Percentiles rank a stretch among this genome's conserved stretches.
Evolutionary conservation across 2,329 filamentous ascomycete species (phyloP).

Genomic region (Venturia nashicola): DNA sequence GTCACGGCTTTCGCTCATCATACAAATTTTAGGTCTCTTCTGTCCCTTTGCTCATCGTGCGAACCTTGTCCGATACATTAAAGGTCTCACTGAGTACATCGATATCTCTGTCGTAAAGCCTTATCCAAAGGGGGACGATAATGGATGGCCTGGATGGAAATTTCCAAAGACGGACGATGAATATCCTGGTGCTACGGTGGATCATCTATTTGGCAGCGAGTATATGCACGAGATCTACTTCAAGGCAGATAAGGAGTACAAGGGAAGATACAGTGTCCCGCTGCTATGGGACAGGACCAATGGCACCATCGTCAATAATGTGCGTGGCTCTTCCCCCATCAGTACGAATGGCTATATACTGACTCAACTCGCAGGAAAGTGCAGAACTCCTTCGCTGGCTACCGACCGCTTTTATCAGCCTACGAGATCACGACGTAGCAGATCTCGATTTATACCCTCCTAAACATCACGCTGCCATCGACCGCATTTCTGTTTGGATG

Average conservation of each 20-base stretch:
- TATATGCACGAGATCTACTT: slow-evolving; percentile 76
- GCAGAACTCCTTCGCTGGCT: slow-evolving; percentile 89
- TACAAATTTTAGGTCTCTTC: slow-evolving; percentile 22
- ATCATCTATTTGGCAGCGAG: slow-evolving; percentile 51
- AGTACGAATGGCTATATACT: no score
- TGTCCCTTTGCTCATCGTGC: slow-evolving; percentile 88
- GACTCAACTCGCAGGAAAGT: slow-evolving; percentile 43
- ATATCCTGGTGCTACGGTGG: slow-evolving; percentile 43
- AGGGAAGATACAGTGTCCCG: slow-evolving; percentile 75
- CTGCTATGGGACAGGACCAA: slow-evolving; percentile 70
- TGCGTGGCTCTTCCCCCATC: not conserved
- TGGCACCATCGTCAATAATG: slow-evolving; percentile 70
- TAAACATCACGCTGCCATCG: slow-evolving; percentile 31
- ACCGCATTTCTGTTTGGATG: slow-evolving; percentile 38
- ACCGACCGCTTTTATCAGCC: slow-evolving; percentile 61
- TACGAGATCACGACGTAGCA: slow-evolving; percentile 32
- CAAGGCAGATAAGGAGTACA: slow-evolving; percentile 56
- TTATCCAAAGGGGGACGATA: slow-evolving; percentile 55
- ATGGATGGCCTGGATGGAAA: slow-evolving; percentile 52
- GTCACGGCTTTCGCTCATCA: not conserved
- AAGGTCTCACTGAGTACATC: slow-evolving; percentile 81
- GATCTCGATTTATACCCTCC: slow-evolving; percentile 33
- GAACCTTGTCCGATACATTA: slow-evolving; percentile 77
- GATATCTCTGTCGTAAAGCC: slow-evolving; percentile 76
- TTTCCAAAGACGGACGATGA: slow-evolving; percentile 57